A percentile compares a stretch with the other conserved stretches of the same genome.
These are phyloP conservation scores for Scheffersomyces insectosa DNA, from an alignment of 1,139 yeast genomes.

Conservation along the genomic window DNA sequence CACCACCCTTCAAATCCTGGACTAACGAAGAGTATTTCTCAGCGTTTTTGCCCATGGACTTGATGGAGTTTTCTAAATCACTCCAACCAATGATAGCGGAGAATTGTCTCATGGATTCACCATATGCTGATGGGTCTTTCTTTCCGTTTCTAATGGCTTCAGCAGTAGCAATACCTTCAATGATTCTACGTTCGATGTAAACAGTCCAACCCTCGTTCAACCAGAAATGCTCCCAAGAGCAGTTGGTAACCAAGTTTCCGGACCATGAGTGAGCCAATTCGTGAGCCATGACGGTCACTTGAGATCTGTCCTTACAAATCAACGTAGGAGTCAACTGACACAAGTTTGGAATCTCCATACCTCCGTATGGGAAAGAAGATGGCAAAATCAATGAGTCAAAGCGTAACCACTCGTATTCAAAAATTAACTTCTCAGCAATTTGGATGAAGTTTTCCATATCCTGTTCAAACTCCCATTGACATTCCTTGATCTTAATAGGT, in stretches of 20 bases:
- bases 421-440: constrained; percentile 80
- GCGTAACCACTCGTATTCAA: constrained; percentile 81
- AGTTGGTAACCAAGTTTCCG: constrained; percentile 86
- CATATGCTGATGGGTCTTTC: constrained; percentile 42
- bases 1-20: constrained; percentile 62
- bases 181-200: constrained; percentile 81
- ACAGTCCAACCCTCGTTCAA: constrained; percentile 97
- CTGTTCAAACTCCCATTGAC: constrained; percentile 76
- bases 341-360: constrained; percentile 93
- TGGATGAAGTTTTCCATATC: constrained; percentile 80
- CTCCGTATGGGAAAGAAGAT: constrained; percentile 87
- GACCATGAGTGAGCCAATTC: constrained; percentile 93
- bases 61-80: constrained; percentile 67
- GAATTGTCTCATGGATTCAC: constrained; percentile 76
- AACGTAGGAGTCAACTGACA: constrained; percentile 92
- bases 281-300: constrained; percentile 87
- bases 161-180: constrained; percentile 52
- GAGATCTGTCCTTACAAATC: constrained; percentile 81
- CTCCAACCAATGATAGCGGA: constrained; percentile 88
- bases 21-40: constrained; percentile 64
- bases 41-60: constrained; percentile 56
- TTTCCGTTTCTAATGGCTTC: constrained; percentile 13
- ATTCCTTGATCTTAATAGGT: constrained; percentile 64
- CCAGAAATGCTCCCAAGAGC: constrained; percentile 95
- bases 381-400: constrained; percentile 84